Evolutionary conservation across 192 early-diverging fungal species (phyloP).

Genomic region (Coemansia sp.): DNA sequence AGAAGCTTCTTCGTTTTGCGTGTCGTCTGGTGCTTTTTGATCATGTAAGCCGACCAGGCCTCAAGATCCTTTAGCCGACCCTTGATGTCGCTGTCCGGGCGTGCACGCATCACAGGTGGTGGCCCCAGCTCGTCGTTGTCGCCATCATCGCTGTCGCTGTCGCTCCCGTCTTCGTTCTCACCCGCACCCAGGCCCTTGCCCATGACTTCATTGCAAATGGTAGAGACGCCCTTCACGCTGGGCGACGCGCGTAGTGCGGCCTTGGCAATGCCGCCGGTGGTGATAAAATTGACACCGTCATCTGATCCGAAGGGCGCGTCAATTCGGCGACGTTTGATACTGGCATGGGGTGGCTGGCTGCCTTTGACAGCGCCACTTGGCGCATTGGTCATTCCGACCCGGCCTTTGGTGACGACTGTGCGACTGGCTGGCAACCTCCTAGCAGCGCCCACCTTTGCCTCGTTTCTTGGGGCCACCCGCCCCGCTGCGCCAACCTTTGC

Average conservation of each 20-base stretch:
- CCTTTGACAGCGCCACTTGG: background rate
- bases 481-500: conserved; percentile 4
- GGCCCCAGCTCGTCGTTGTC: conserved; percentile 31
- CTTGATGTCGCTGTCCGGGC: conserved; percentile 41
- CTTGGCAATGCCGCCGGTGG: background rate
- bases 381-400: background rate
- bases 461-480: conserved; percentile 12
- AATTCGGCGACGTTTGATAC: conserved; percentile 30
- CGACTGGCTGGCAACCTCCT: conserved; percentile 34
- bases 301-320: background rate
- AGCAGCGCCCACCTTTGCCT: conserved; percentile 10
- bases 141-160: conserved; percentile 20
- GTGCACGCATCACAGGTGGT: conserved; percentile 23
- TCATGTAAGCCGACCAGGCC: conserved; percentile 45
- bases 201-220: background rate
- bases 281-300: background rate
- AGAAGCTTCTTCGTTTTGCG: conserved; percentile 54
- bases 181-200: background rate
- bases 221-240: conserved; percentile 1
- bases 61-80: conserved; percentile 84
- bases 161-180: conserved; percentile 14
- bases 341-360: conserved; percentile 14
- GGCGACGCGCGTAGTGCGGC: background rate
- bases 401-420: conserved; percentile 31
- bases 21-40: conserved; percentile 52